Evolutionary conservation across 2,329 filamentous ascomycete species (phyloP), one percentile per base, ranked within the genome.

Genomic region (Penicillium occitanis): DNA sequence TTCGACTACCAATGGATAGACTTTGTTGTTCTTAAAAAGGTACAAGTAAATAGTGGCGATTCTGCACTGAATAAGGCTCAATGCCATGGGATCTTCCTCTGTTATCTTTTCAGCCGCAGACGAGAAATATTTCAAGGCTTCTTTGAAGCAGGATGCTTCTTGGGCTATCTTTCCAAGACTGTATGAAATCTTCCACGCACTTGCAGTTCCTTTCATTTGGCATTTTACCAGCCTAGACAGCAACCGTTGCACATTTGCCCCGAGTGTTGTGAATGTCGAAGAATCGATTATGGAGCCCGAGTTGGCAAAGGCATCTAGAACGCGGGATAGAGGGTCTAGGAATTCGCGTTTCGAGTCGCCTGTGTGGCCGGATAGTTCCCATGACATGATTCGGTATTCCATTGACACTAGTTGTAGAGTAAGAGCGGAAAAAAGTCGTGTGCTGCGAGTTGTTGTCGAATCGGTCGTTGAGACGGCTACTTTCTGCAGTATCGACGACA

Each of bases 341-440:
- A 83, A 70, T 60, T 84, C 82, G 64, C 75, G 78, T 4, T 67
- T 71, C 51, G 78, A 72, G 42, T 83, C 77, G 22, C 76, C 77
- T n/a, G 75, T 64, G 68, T 82, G 80, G 2, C 75, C 74, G 4
- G 78, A 75, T 8, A 81, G 55, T 46, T 76, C 77, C 81, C 81
- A 83, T 42, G 79, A 79, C 66, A 77, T 72, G 50, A 71, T 74
- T 48, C 77, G 74, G 66, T 80, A 73, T 68, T 82, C 79, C 58
- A 81, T 69, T 17, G 78, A 76, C 58, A 80, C 61, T n/a, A 82
- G 64, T 67, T 81, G 77, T n/a, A 82, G 68, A n/a, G 64, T 73
- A 33, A 82, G 66, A 0, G 73, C 74, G 14, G 73, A 72, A 0
- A 76, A 74, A 63, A 74, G 78, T 14, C 73, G 35, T 22, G 68